These are phyloP conservation scores for Corchorus capsularis DNA, from an alignment of 345 rosid genomes.

Conservation along the genomic window DNA sequence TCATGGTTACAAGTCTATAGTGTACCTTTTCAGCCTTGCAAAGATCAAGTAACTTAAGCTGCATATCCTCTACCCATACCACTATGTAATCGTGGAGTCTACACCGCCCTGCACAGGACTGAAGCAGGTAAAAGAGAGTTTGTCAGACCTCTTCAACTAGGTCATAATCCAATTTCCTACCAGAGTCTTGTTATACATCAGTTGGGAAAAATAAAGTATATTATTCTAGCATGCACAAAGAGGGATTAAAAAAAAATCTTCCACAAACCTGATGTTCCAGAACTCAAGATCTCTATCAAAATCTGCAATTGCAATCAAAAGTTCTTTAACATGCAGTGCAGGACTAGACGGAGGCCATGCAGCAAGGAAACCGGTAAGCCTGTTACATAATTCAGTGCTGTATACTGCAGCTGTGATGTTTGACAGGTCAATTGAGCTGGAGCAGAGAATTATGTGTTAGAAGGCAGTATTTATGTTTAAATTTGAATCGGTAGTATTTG, in stretches of 20 bases:
- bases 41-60: conserved; percentile 81
- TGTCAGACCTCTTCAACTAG: conserved; percentile 19
- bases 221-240: neutral
- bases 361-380: conserved; percentile 75
- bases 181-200: neutral
- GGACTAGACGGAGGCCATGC: conserved; percentile 94
- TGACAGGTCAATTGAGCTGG: conserved; percentile 90
- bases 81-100: conserved; percentile 80
- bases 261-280: conserved; percentile 81
- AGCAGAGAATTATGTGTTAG: conserved; percentile 22
- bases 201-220: neutral
- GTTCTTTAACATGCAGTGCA: conserved; percentile 77
- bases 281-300: conserved; percentile 78
- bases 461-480: neutral
- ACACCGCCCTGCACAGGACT: conserved; percentile 86
- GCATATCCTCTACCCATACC: conserved; percentile 96
- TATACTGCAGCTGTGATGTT: conserved; percentile 77
- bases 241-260: conserved; percentile 16
- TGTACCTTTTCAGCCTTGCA: conserved; percentile 92
- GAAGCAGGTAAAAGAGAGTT: conserved; percentile 32
- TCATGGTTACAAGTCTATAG: too few relatives aligned
- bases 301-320: conserved; percentile 80
- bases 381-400: conserved; percentile 70
- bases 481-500: neutral
- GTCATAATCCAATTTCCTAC: conserved; percentile 14